Conservation (phyloP, 768 basidiomycete species). For the Tricholoma hemisulphureum region DNA sequence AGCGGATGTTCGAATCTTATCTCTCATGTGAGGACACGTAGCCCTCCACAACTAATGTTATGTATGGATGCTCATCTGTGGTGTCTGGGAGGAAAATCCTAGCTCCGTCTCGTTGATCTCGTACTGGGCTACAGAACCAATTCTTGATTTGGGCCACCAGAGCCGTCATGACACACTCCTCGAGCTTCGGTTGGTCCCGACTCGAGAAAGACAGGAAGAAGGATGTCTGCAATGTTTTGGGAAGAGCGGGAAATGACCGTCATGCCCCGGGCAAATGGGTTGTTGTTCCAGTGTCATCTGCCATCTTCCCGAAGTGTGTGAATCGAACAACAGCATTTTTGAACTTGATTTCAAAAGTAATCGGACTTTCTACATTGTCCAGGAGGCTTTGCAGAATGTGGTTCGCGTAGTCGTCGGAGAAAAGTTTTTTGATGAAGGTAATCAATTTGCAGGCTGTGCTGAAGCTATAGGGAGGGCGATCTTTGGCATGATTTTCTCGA, state of each 20-base stretch:
- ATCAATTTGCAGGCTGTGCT: conserved; percentile 18
- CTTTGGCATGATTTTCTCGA: neutral
- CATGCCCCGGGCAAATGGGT: neutral
- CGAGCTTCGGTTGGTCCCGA: neutral
- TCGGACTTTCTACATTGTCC: neutral
- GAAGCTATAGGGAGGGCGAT: conserved; percentile 7
- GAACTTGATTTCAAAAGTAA: neutral
- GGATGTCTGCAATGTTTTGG: neutral
- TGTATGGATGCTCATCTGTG: too few species aligned
- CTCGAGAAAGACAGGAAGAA: neutral
- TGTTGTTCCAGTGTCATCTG: neutral
- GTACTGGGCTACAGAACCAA: too few species aligned
- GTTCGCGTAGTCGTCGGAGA: conserved; percentile 8
- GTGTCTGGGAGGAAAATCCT: too few species aligned
- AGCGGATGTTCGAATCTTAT: neutral
- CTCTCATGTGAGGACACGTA: neutral
- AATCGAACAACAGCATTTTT: neutral
- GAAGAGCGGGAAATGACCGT: neutral
- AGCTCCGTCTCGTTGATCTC: too few species aligned
- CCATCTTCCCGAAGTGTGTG: neutral
- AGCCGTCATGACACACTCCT: neutral
- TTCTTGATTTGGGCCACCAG: neutral
- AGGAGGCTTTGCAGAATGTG: neutral
- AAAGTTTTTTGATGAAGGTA: conserved; percentile 20
- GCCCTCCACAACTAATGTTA: too few species aligned